Evolutionary conservation across 352 stramenopile species (phyloP), one percentile per base, ranked within the genome.

Genomic region (Globisporangium rhizosaccharum): DNA sequence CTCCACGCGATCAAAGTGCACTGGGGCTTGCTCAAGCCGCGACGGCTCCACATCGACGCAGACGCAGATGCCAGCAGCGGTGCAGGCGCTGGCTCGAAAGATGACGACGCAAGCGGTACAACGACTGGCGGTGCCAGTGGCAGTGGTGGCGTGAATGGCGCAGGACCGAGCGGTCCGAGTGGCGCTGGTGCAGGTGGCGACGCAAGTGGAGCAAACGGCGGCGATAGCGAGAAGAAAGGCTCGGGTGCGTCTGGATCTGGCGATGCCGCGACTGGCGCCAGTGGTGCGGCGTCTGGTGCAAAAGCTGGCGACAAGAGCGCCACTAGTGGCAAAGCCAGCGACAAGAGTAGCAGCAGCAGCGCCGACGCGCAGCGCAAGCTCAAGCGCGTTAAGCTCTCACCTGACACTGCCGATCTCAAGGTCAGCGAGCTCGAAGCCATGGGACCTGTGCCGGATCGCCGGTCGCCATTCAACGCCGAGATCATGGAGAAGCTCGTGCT

Each of bases 401-500:
- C 36, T 18, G 77, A 85, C 28, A 61, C 52, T 5, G 48, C 57
- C 28, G 53, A 70, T 41, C 71, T 78, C 41, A 84, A 76, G 61
- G 86, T 85, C 61, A 75, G 72, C 17, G 59, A 83, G 17, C 45
- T 88, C 48, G 78, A 89, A 44, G 66, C 78, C 9, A 69, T 72
- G 20, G 82, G 82, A 4, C 85, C 85, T 0, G 57, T 90, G 15
- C 85, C 85, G 0, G 81, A 94, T 57, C 76, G 85, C 3, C 88
- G 82, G 36, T 75, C 73, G 49, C 56, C 73, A 18, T 94, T 87
- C 56, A 86, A 92, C 41, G 67, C 71, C 1, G 73, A 92, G 23
- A 70, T 94, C 33, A 62, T 92, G 60, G 85, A 94, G 63, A 90
- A 90, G 58, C 74, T 94, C 7, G 77, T 94, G 57, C 66, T 94